These are phyloP conservation scores for Penicillium sp. DNA, from an alignment of 2,329 filamentous ascomycete species.

Conservation along the genomic window DNA sequence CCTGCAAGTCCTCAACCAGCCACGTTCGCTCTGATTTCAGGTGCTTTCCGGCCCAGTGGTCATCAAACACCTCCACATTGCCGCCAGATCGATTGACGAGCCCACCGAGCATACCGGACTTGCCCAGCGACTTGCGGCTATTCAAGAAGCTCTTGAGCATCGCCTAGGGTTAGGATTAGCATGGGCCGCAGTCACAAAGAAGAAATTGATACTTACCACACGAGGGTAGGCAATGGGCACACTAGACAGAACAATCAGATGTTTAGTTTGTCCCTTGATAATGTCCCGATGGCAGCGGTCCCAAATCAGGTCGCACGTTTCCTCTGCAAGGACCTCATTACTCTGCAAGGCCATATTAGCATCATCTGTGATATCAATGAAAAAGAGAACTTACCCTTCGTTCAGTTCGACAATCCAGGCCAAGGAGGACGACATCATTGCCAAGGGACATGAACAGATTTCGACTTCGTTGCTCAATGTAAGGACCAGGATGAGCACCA, in stretches of 20 bases:
- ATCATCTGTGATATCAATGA: neutral
- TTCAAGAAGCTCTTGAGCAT: slow-evolving; percentile 70
- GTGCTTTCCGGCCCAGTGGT: slow-evolving; percentile 95
- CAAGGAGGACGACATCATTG: slow-evolving; percentile 74
- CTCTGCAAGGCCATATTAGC: slow-evolving; percentile 44
- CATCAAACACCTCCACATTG: slow-evolving; percentile 86
- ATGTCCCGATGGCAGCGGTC: slow-evolving; percentile 82
- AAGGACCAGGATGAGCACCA: slow-evolving; percentile 76
- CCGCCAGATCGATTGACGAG: slow-evolving; percentile 88
- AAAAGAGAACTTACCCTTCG: slow-evolving; percentile 55
- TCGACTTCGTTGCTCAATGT: slow-evolving; percentile 81
- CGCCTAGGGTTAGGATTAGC: slow-evolving; percentile 51
- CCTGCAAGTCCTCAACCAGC: slow-evolving; percentile 86
- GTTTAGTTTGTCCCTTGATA: slow-evolving; percentile 77
- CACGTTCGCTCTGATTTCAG: slow-evolving; percentile 88
- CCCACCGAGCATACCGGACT: slow-evolving; percentile 72
- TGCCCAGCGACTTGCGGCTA: slow-evolving; percentile 82
- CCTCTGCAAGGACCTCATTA: slow-evolving; percentile 73
- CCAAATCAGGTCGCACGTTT: slow-evolving; percentile 83
- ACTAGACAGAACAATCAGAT: slow-evolving; percentile 82
- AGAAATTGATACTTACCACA: slow-evolving; percentile 54
- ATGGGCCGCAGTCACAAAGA: slow-evolving; percentile 17
- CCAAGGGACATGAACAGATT: slow-evolving; percentile 85
- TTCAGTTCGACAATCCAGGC: slow-evolving; percentile 88
- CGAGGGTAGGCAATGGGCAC: slow-evolving; percentile 81